Evolutionary conservation across 441 rosid species (phyloP), one percentile per base, ranked within the genome.

Genomic region (Flueggea neowawraea): DNA sequence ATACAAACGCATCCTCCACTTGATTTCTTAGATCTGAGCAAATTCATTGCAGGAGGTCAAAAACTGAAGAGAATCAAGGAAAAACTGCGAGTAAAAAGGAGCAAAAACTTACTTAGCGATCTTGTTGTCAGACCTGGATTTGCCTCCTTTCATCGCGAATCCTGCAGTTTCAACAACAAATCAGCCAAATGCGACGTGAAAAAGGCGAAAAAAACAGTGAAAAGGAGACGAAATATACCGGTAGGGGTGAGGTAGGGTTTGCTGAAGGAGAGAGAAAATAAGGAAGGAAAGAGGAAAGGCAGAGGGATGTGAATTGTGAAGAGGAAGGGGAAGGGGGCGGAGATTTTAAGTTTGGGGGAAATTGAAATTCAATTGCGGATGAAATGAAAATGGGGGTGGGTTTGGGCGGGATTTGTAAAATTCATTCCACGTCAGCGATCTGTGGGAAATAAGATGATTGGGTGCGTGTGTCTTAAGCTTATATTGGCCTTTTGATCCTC

Each of bases 101-200:
- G 0, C 7, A 6, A 50, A 43, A 56, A 68, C 89, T 81, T 58
- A 94, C 99, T 81, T 86, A 32, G 84, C 14, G 81, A 54, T 82
- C 80, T 77, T 89, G 17, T 89, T 57, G 28, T 86, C 96, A 9
- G 96, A 68, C 84, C 80, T 89, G 3, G 99, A 84, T 78, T 82
- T 89, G 53, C 86, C 90, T 76, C 95, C 97, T 72, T 94, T 91
- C 99, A 94, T 94, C 64, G 57, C 68, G 58, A 72, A 75, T 74
- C 77, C 97, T 94, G 82, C 80, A 75, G 16, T 16, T 14, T 31
- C 6, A 64, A 59, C 31, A 60, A 6, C 61, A 31, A 77, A 82
- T 80, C 86, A 82, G 68, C 61, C 4, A 66, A 66, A 17, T 66
- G 11, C 8, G 10, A 14, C 17, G 10, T 9, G 10, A 4, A 4